A percentile compares a stretch with the other conserved stretches of the same genome.
Conservation (phyloP, 1,284 basidiomycete species). For the Stygiomarasmius scandens region DNA sequence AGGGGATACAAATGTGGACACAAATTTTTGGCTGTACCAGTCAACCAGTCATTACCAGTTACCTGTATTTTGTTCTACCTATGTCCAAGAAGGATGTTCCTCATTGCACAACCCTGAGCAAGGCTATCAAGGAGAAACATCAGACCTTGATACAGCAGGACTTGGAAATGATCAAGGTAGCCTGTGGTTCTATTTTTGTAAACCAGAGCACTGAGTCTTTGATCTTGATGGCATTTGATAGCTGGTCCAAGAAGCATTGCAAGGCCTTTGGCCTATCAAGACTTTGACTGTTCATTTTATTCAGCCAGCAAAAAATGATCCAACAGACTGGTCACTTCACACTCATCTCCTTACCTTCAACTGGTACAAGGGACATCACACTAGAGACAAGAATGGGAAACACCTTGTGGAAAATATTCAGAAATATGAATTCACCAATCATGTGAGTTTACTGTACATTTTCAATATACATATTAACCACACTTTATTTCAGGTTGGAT, state of each 20-base stretch:
- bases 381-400: background rate
- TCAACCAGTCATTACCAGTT: too few relatives aligned
- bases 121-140: background rate
- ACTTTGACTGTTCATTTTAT: background rate
- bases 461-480: background rate
- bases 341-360: background rate
- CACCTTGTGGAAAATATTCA: background rate
- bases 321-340: background rate
- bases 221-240: background rate
- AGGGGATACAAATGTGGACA: too few relatives aligned
- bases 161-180: background rate
- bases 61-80: too few relatives aligned
- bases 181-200: background rate
- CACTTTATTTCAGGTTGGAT: background rate
- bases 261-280: background rate
- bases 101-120: background rate
- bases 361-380: background rate
- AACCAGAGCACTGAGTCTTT: background rate
- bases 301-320: background rate
- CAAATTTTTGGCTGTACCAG: too few relatives aligned
- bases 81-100: background rate
- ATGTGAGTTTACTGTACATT: background rate
- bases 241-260: background rate
- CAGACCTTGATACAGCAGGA: background rate
- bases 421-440: background rate